Conservation (phyloP, 2,329 filamentous ascomycete species). For the Xylariaceae sp. region DNA sequence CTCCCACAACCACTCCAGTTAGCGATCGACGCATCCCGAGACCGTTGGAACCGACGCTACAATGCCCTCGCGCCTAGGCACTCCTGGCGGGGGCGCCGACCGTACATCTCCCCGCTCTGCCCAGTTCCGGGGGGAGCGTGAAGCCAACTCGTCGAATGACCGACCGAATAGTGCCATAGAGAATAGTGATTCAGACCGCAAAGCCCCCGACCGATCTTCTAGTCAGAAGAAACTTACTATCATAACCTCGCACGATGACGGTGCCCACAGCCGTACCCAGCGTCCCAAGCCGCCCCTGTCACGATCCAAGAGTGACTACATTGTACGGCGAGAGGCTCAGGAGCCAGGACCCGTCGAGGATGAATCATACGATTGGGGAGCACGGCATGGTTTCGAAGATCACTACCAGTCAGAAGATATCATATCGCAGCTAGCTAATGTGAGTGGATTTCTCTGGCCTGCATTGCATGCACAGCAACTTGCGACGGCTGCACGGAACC, state of each 20-base stretch:
- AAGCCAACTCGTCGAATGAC: constrained; percentile 14
- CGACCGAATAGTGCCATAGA: constrained; percentile 21
- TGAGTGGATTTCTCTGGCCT: constrained; percentile 39
- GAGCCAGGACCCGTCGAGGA: constrained; percentile 41
- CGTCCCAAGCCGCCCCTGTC: constrained; percentile 47
- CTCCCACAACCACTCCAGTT: constrained; percentile 4
- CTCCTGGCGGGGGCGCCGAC: constrained; percentile 10
- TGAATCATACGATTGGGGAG: constrained; percentile 49
- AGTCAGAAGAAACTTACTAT: constrained; percentile 32
- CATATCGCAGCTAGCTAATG: constrained; percentile 74
- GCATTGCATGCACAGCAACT: not conserved
- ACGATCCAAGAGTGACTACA: constrained; percentile 54
- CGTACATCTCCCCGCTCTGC: constrained; percentile 9
- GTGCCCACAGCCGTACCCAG: constrained; percentile 32
- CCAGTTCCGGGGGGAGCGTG: constrained; percentile 5
- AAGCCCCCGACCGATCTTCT: constrained; percentile 43
- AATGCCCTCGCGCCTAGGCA: constrained; percentile 23
- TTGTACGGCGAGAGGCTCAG: constrained; percentile 35
- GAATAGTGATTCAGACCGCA: constrained; percentile 30
- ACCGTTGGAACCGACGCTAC: constrained; percentile 2
- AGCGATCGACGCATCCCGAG: constrained; percentile 9
- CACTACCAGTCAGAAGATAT: constrained; percentile 90
- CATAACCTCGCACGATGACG: constrained; percentile 27
- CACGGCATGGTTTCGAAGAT: constrained; percentile 84
- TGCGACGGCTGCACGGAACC: not conserved